Evolutionary conservation across 1,284 basidiomycete species (phyloP), one percentile per base, ranked within the genome.

Genomic region (Trametes sp.): DNA sequence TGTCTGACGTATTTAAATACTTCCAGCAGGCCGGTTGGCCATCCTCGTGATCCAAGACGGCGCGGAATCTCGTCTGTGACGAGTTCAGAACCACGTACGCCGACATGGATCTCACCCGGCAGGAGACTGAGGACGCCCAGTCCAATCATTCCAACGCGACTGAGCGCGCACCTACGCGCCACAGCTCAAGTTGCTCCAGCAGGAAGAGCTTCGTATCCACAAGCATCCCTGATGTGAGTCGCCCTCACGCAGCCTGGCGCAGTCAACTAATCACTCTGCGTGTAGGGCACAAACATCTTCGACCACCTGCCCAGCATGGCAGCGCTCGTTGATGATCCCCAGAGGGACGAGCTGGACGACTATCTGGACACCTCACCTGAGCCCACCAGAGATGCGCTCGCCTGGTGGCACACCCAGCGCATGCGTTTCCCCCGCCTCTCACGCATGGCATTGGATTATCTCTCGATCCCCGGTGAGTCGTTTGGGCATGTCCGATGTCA

Each of bases 401-500:
- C 11, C 6, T 79, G 77, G 77, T 79, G 75, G 75, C 53, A 54
- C 29, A 69, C 73, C 19, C 38, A 63, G 2, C 26, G 57, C 9
- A 7, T 19, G 1, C 61, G 61, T 7, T 77, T 72, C 54, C 74
- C 74, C 4, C 41, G 23, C 4, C 70, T 78, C 9, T 74, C 73
- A 7, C 59, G 59, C 3, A 77, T 78, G 73, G 75, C 74, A 0
- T 36, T 69, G 0, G 66, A 74, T 59, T 78, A 76, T 53, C 64
- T 77, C 1, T 68, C 68, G 1, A 75, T 76, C 24, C 76, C 71
- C 65, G 72, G 74, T 78, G 76, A 10, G 79, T 78, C 53, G n/a
- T 26, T 9, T 4, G 7, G 7, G 4, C 3, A 23, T 11, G 21
- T n/a, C 41, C 14, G 36, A 2, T 19, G 26, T 14, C 24, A n/a